A percentile compares a stretch with the other conserved stretches of the same genome.
phyloP scores from a whole-genome alignment of 1,284 basidiomycete species.

The Leccinum angustisporum region DNA sequence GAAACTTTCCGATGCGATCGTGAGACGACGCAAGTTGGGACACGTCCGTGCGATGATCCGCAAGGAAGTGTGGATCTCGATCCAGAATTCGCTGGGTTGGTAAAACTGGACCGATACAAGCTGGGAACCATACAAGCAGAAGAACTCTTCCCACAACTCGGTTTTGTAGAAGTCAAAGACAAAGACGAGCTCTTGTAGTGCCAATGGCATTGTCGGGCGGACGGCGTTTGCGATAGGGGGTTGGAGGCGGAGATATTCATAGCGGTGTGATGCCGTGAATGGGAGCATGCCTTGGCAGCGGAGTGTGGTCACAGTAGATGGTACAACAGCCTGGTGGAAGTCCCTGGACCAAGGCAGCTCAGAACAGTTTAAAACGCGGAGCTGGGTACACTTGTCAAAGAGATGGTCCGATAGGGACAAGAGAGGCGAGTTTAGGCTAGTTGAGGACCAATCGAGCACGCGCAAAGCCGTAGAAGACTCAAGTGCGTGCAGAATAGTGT shows the following conservation, averaged over 20 bases:
- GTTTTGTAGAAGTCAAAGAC: background rate
- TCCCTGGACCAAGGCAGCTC: constrained; percentile 13
- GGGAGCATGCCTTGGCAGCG: constrained; percentile 1
- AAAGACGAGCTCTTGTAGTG: constrained; percentile 25
- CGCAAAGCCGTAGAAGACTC: constrained; percentile 12
- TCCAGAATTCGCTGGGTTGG: background rate
- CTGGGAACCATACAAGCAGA: constrained; percentile 14
- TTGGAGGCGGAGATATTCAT: background rate
- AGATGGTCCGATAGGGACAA: background rate
- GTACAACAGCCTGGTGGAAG: background rate
- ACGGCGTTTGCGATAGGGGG: background rate
- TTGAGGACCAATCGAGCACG: constrained; percentile 24
- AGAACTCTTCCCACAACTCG: constrained; percentile 12
- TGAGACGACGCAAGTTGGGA: constrained; percentile 23
- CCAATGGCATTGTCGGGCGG: background rate
- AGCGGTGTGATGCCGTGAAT: background rate
- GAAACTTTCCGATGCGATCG: constrained; percentile 14
- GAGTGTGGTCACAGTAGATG: constrained; percentile 24
- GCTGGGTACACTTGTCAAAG: constrained; percentile 15
- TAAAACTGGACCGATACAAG: constrained; percentile 20
- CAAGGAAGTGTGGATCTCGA: background rate
- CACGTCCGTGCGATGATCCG: constrained; percentile 16
- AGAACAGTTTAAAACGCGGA: constrained; percentile 25
- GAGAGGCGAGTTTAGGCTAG: background rate
- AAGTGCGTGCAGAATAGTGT: constrained; percentile 19